Base-by-base conservation (phyloP, 371 early-diverging fungal genomes). In the Saksenaea oblongispora region DNA sequence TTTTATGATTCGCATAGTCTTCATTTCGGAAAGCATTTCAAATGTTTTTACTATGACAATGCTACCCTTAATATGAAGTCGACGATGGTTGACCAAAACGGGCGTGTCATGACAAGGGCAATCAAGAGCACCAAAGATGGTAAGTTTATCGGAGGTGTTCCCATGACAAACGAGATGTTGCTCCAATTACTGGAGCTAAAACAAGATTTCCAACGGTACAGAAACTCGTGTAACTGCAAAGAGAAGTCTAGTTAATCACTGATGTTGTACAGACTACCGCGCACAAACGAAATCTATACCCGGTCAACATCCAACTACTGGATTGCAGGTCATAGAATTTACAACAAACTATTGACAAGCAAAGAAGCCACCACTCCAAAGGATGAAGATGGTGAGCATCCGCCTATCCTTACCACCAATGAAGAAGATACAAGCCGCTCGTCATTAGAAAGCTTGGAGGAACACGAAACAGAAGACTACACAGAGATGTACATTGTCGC, bases 401-500 rank as follows among this genome's bases (percentile, higher is more conserved):
- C 36, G n/a, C 26, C 58, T 22, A 15, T 15, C 11, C 22, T 39
- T 14, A n/a, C 11, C 22, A n/a, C 35, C 24, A 36, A 34, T n/a
- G 28, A 36, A 27, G 65, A 62, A 17, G 60, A 59, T 17, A 59
- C 17, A 1, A 57, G 42, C 34, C 37, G 54, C n/a, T 59, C n/a
- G 17, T 55, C 27, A 14, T 41, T 39, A 34, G 59, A 64, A 15
- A 60, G 60, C 34, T n/a, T 60, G 24, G 47, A 34, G 9, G 34
- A 44, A n/a, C 28, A 47, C 10, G n/a, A 9, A 11, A 26, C 54
- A 13, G 71, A 76, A 17, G 75, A 78, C 55, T 72, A 70, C 34
- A 71, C 81, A 1, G 84, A 86, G 62, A 74, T 87, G 39, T 88
- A 86, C 65, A 66, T 88, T 59, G 76, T 87, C 55, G 87, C 84